phyloP scores from a whole-genome alignment of 768 basidiomycete species.

The Macrocybe gigantea region DNA sequence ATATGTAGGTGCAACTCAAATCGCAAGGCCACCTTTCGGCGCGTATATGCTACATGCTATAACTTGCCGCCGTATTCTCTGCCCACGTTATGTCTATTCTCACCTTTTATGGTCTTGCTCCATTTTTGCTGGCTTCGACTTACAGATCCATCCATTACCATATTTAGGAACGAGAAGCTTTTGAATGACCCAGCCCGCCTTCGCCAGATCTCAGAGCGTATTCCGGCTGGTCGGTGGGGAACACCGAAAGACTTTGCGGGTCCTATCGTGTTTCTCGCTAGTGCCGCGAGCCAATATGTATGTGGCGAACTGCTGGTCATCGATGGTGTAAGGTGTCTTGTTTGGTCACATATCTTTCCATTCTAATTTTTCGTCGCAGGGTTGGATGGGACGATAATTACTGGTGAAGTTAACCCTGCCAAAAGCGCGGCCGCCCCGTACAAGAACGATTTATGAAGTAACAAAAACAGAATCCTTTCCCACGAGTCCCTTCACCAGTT shows the following conservation, averaged over 20 bases:
- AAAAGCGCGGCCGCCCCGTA: neutral
- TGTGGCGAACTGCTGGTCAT: slow-evolving; percentile 68
- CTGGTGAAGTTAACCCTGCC: neutral
- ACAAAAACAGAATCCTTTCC: too few relatives aligned
- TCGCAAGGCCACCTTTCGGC: neutral
- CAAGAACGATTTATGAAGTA: neutral
- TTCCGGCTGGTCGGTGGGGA: slow-evolving; percentile 71
- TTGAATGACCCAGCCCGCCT: slow-evolving; percentile 55
- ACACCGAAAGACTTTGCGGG: slow-evolving; percentile 71
- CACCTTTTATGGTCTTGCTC: too few relatives aligned
- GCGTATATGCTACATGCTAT: neutral
- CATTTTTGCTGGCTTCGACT: neutral
- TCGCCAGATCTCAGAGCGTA: slow-evolving; percentile 69
- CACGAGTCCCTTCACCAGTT: too few relatives aligned
- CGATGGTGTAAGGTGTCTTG: slow-evolving; percentile 47
- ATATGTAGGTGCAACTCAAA: slow-evolving; percentile 52
- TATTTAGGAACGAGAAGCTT: slow-evolving; percentile 39
- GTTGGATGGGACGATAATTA: slow-evolving; percentile 56
- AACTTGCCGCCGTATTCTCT: neutral
- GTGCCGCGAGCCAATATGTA: slow-evolving; percentile 63
- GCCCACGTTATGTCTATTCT: slow-evolving; percentile 1
- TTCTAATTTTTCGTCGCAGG: slow-evolving; percentile 28
- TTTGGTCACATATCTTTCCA: slow-evolving; percentile 10
- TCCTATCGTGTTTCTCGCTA: slow-evolving; percentile 64
- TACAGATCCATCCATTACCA: neutral